phyloP scores from a whole-genome alignment of 495 filamentous ascomycete genomes.

The Hypoxylon cercidicola region DNA sequence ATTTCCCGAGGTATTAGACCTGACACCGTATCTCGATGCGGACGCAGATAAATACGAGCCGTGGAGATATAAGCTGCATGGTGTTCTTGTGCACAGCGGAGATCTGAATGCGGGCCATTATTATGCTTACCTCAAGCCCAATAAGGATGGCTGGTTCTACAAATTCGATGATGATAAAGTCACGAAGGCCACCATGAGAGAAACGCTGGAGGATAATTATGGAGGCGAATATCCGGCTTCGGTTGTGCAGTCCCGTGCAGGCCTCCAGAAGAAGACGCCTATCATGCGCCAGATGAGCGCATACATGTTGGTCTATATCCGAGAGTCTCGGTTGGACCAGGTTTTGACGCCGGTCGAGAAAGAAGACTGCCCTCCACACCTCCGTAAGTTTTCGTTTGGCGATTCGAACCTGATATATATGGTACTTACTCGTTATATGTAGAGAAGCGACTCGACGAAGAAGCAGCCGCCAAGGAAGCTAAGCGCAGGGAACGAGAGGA shows the following conservation, averaged over 20 bases:
- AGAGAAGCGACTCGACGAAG: slow-evolving; percentile 80
- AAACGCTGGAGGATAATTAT: slow-evolving; percentile 96
- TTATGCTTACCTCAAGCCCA: slow-evolving; percentile 95
- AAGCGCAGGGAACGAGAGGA: slow-evolving; percentile 89
- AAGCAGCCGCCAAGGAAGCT: slow-evolving; percentile 76
- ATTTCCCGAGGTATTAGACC: slow-evolving; percentile 94
- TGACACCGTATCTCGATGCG: slow-evolving; percentile 84
- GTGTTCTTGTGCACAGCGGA: slow-evolving; percentile 95
- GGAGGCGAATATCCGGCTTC: slow-evolving; percentile 83
- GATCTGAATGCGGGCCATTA: slow-evolving; percentile 99
- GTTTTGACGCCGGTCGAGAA: slow-evolving; percentile 79
- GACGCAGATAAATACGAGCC: slow-evolving; percentile 89
- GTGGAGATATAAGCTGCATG: slow-evolving; percentile 91
- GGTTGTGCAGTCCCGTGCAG: slow-evolving; percentile 50
- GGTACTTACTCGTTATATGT: slow-evolving; percentile 46
- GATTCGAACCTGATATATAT: neutral
- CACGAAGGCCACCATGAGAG: slow-evolving; percentile 88
- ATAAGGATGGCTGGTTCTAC: slow-evolving; percentile 92
- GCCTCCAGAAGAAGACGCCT: slow-evolving; percentile 56
- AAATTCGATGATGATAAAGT: slow-evolving; percentile 98
- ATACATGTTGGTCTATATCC: slow-evolving; percentile 99
- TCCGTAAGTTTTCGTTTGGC: slow-evolving; percentile 63
- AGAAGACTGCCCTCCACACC: slow-evolving; percentile 83
- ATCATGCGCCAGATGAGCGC: slow-evolving; percentile 73
- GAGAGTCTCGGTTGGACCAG: slow-evolving; percentile 81